Percentiles rank a stretch among this genome's conserved stretches.
Conservation (phyloP, 352 stramenopile genomes). For the Globisporangium irregulare region DNA sequence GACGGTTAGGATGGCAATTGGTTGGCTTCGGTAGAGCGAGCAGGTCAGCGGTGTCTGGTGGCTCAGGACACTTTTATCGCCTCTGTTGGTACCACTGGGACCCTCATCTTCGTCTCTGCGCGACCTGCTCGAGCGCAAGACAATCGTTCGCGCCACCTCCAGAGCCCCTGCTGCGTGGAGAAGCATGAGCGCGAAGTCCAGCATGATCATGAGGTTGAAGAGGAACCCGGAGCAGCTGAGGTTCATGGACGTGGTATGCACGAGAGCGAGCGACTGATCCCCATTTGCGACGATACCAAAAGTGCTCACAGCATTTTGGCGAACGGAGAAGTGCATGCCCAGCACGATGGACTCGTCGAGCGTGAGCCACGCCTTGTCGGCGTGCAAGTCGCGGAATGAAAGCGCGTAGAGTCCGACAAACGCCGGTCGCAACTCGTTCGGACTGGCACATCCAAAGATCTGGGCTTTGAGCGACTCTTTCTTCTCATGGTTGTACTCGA, state of each 20-base stretch:
- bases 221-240: constrained; percentile 10
- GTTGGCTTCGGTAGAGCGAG: constrained; percentile 40
- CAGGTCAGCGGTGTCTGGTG: constrained; percentile 25
- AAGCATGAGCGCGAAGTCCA: constrained; percentile 30
- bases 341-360: constrained; percentile 34
- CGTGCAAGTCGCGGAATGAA: constrained; percentile 28
- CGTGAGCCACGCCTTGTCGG: constrained; percentile 35
- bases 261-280: not conserved
- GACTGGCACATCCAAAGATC: constrained; percentile 32
- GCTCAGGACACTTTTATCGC: constrained; percentile 7
- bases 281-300: constrained; percentile 6
- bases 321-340: constrained; percentile 28
- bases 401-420: constrained; percentile 24
- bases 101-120: constrained; percentile 1
- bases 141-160: constrained; percentile 21
- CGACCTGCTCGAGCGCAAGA: not conserved
- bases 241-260: constrained; percentile 3
- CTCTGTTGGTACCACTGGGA: not conserved
- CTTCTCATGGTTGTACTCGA: constrained; percentile 20
- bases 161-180: constrained; percentile 17
- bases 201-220: constrained; percentile 7
- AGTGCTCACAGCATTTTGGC: constrained; percentile 11
- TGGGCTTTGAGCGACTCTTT: constrained; percentile 16
- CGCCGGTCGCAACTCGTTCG: constrained; percentile 22
- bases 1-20: constrained; percentile 25